Base-by-base conservation (phyloP, 225 moss, liverwort and hornwort species). In the Polytrichum commune region DNA sequence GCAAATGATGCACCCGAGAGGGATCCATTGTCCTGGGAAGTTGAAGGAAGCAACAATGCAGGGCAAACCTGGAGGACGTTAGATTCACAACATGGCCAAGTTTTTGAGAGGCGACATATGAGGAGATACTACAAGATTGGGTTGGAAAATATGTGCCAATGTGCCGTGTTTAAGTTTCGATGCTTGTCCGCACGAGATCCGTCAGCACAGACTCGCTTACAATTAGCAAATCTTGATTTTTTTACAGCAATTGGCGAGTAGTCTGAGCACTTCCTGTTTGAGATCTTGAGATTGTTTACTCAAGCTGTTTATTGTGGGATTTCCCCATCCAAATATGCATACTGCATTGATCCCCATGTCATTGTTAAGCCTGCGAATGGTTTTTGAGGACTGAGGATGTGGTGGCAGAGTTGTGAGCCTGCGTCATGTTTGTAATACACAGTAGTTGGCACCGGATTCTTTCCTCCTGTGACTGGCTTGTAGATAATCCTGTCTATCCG, bases 1-100 rank as follows among this genome's bases (percentile, higher is more conserved):
- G 86, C 89, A 5, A 74, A 83, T 72, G 91, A 93, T n/a, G 69
- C 63, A 8, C 89, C 84, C 4, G 83, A 81, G 19, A 75, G 84
- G 66, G 88, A 91, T 70, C 84, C 88, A 7, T 62, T 79, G 72
- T 75, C 76, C 62, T 93, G 91, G 90, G 19, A 82, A 18, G 67
- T 91, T 57, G 84, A 93, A 62, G 89, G 83, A 5, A 86, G 90
- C 62, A 65, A 65, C 55, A 83, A 83, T 30, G 68, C 54, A 20
- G 77, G 88, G 19, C 63, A 33, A 62, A 80, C 73, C 19, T 93
- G 90, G 86, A 80, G 55, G 70, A 73, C 18, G 33, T 69, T 91
- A 22, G 81, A 91, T 78, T 80, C 78, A 27, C 88, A 63, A 75
- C 64, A 80, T 29, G 75, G 68, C 13, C 74, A 91, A 69, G 1